Evolutionary conservation across 768 basidiomycete species (phyloP).

Genomic region (Leccinum uliginosum): DNA sequence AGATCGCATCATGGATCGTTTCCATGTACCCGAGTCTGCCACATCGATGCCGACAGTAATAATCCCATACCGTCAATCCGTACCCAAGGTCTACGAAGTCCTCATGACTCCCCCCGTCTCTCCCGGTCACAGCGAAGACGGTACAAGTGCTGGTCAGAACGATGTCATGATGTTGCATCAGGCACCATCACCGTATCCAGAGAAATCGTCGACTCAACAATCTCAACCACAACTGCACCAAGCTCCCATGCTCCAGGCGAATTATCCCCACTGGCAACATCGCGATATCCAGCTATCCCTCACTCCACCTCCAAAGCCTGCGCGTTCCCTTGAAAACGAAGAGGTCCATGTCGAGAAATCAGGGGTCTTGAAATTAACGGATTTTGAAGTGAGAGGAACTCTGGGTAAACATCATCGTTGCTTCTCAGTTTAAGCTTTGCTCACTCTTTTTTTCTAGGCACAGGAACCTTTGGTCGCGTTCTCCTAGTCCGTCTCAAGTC

Average conservation of each 20-base stretch:
- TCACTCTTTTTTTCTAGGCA: constrained; percentile 49
- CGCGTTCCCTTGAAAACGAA: constrained; percentile 66
- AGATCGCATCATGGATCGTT: constrained; percentile 22
- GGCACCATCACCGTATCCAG: constrained; percentile 10
- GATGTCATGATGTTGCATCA: constrained; percentile 7
- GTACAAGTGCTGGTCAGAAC: constrained; percentile 15
- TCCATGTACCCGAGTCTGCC: constrained; percentile 16
- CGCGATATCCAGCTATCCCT: constrained; percentile 1
- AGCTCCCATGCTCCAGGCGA: constrained; percentile 2
- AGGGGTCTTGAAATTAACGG: constrained; percentile 60
- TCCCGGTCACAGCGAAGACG: constrained; percentile 47
- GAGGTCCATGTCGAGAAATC: constrained; percentile 54
- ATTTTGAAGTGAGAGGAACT: constrained; percentile 79
- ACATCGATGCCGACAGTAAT: constrained; percentile 11
- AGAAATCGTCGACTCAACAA: constrained; percentile 10
- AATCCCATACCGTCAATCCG: constrained; percentile 33
- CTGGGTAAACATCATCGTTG: constrained; percentile 46
- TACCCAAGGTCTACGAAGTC: constrained; percentile 46
- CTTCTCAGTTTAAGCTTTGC: not conserved
- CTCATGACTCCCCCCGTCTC: constrained; percentile 72
- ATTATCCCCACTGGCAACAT: constrained; percentile 13
- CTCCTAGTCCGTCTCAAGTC: constrained; percentile 77
- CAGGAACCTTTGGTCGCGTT: constrained; percentile 94
- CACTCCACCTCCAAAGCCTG: constrained; percentile 37
- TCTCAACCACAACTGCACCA: constrained; percentile 3